These are phyloP conservation scores for Candida montana DNA, from an alignment of 805 yeast species.

Conservation along the genomic window DNA sequence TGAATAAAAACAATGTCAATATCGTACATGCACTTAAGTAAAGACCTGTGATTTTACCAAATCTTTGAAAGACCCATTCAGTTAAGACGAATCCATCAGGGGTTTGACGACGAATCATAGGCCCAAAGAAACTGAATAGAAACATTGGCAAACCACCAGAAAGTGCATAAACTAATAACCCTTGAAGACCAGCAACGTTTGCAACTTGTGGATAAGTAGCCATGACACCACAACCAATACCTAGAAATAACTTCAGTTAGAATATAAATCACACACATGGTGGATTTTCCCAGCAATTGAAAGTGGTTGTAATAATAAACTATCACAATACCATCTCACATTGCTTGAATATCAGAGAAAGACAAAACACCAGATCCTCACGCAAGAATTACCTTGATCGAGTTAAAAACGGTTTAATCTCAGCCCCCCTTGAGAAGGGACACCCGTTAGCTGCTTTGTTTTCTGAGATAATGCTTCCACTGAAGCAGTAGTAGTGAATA, in stretches of 20 bases:
- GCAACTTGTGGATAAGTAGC: constrained; percentile 86
- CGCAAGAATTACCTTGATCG: constrained; percentile 83
- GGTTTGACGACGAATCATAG: constrained; percentile 67
- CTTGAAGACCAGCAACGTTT: constrained; percentile 81
- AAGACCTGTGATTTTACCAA: constrained; percentile 65
- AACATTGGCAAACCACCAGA: constrained; percentile 81
- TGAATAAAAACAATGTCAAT: constrained; percentile 76
- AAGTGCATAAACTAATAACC: constrained; percentile 73
- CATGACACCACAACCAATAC: constrained; percentile 85
- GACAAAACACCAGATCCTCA: constrained; percentile 44
- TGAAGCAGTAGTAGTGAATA: too few relatives aligned
- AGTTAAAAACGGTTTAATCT: constrained; percentile 69
- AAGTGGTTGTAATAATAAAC: neutral
- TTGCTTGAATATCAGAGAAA: constrained; percentile 5
- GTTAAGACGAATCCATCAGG: constrained; percentile 90
- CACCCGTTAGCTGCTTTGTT: constrained; percentile 18
- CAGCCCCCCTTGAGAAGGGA: constrained; percentile 38
- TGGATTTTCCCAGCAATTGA: too few relatives aligned
- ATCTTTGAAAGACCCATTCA: constrained; percentile 89
- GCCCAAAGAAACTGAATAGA: constrained; percentile 79
- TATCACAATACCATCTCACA: neutral
- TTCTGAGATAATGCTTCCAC: constrained; percentile 11
- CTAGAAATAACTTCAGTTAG: constrained; percentile 36
- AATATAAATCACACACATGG: neutral
- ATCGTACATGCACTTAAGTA: constrained; percentile 78